phyloP scores from a whole-genome alignment of 495 filamentous ascomycete genomes.

The Pseudoneurospora amorphoporcata region DNA sequence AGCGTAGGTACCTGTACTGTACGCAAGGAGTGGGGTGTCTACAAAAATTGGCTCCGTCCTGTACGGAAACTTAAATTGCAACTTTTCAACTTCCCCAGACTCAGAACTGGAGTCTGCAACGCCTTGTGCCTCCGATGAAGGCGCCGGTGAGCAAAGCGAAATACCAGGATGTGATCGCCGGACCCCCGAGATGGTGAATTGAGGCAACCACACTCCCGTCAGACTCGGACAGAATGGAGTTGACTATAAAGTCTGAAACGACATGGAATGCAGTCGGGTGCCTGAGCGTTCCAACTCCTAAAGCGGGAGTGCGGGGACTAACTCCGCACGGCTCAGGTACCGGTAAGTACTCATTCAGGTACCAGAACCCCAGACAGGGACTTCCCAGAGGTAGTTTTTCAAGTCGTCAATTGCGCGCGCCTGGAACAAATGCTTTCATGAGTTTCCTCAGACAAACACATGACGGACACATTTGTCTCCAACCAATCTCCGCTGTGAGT shows the following conservation, averaged over 20 bases:
- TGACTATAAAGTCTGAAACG: neutral
- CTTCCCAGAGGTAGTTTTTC: neutral
- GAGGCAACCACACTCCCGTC: neutral
- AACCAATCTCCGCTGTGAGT: neutral
- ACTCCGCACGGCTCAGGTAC: neutral
- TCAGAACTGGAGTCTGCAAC: neutral
- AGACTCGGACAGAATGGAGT: neutral
- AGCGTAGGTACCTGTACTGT: neutral
- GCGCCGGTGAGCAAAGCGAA: neutral
- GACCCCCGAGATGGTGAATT: neutral
- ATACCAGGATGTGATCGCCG: neutral
- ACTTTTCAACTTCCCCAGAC: neutral
- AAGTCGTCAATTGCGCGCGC: neutral
- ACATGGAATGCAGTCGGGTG: neutral
- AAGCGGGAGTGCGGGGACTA: neutral
- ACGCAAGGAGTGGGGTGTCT: neutral
- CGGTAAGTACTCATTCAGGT: neutral
- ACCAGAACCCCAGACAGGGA: neutral
- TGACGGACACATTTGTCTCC: neutral
- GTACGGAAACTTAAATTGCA: neutral
- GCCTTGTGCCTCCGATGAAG: neutral
- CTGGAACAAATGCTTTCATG: neutral
- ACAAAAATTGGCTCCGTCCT: neutral
- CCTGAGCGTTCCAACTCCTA: neutral
- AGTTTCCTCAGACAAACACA: neutral